phyloP scores from a whole-genome alignment of 1,284 basidiomycete genomes.

The Cutaneotrichosporon mucoides region DNA sequence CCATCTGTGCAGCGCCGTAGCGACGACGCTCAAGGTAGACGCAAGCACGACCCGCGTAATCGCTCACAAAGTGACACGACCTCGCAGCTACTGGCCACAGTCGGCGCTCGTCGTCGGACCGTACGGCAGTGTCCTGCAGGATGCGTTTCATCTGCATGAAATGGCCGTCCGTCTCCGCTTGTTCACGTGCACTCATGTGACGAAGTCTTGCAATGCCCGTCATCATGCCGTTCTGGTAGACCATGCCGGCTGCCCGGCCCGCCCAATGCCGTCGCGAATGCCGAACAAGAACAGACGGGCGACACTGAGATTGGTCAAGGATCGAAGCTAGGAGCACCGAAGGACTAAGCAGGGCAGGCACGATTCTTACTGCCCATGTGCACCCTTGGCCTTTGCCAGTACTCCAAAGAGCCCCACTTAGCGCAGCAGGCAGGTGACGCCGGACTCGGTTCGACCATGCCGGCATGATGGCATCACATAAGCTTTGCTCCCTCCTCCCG shows the following conservation, averaged over 20 bases:
- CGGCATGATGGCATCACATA: not conserved
- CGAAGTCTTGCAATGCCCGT: too few species aligned
- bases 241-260: too few species aligned
- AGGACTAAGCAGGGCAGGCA: not conserved
- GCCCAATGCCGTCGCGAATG: too few species aligned
- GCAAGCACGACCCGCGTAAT: too few species aligned
- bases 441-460: slow-evolving; percentile 2
- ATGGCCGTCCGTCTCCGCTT: not conserved
- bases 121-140: not conserved
- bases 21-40: too few species aligned
- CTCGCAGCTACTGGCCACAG: too few species aligned
- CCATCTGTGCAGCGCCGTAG: not conserved
- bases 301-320: not conserved
- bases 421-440: not conserved
- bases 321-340: not conserved
- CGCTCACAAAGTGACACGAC: too few species aligned
- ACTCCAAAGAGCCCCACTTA: not conserved
- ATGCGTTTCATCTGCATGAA: not conserved
- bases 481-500: not conserved
- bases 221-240: too few species aligned
- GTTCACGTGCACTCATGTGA: not conserved
- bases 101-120: too few species aligned
- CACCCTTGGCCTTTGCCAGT: too few species aligned
- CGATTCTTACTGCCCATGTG: not conserved
- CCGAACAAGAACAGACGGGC: too few species aligned